Evolutionary conservation across 768 basidiomycete genomes (phyloP).

Genomic region (Asterophora parasitica): DNA sequence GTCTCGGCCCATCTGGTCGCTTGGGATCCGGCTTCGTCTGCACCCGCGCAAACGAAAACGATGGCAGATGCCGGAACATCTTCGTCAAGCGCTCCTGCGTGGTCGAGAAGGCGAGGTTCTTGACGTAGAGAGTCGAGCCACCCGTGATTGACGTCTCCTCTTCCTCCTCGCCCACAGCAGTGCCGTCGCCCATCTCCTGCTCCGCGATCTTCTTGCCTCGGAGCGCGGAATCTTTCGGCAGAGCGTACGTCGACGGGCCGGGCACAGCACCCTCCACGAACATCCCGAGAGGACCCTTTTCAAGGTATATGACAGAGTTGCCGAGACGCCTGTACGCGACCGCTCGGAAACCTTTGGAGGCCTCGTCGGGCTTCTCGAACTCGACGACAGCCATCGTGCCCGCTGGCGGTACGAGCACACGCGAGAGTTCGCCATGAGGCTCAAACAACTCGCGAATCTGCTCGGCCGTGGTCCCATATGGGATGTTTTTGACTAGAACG

Average conservation of each 20-base stretch:
- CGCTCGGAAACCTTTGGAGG: constrained; percentile 69
- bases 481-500: constrained; percentile 95
- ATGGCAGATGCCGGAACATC: constrained; percentile 70
- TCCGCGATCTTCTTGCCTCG: constrained; percentile 40
- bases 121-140: constrained; percentile 87
- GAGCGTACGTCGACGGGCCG: constrained; percentile 9
- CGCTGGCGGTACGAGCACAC: constrained; percentile 55
- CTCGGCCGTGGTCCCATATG: constrained; percentile 75
- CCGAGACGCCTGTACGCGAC: constrained; percentile 86
- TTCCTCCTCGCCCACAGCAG: constrained; percentile 19
- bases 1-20: constrained; percentile 45
- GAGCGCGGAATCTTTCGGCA: constrained; percentile 9
- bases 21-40: constrained; percentile 91
- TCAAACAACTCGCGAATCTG: constrained; percentile 80
- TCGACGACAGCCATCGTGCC: constrained; percentile 94
- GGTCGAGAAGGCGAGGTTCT: constrained; percentile 94
- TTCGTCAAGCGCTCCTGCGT: constrained; percentile 65
- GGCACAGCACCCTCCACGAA: constrained; percentile 47
- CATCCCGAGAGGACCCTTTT: constrained; percentile 86
- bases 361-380: constrained; percentile 67
- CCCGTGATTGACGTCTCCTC: constrained; percentile 43
- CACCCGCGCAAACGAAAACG: constrained; percentile 82
- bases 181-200: constrained; percentile 27
- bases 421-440: constrained; percentile 61
- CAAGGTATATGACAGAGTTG: constrained; percentile 87